A percentile compares a stretch with the other conserved stretches of the same genome.
Conservation (phyloP, 2,329 filamentous ascomycete species). For the Epichloe brachyelytri region DNA sequence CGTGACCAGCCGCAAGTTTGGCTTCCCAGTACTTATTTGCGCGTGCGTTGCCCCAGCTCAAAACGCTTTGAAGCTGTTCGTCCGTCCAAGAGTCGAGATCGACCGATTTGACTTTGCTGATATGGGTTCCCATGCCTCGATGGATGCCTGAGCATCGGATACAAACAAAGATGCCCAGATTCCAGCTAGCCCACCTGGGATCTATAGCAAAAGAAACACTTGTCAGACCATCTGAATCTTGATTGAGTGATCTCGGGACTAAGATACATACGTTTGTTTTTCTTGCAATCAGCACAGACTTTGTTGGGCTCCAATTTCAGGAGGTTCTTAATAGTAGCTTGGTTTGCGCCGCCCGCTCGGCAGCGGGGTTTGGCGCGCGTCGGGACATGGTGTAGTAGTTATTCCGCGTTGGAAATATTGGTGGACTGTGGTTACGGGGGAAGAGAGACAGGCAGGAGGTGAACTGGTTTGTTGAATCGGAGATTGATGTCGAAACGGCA, state of each 20-base stretch:
- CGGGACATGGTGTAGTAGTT: slow-evolving; percentile 52
- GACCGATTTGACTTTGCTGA: slow-evolving; percentile 94
- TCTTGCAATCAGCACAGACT: slow-evolving; percentile 95
- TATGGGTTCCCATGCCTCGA: slow-evolving; percentile 96
- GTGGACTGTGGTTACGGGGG: slow-evolving; percentile 7
- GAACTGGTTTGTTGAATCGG: not conserved
- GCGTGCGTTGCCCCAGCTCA: slow-evolving; percentile 90
- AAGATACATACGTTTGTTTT: slow-evolving; percentile 72
- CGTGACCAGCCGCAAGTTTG: slow-evolving; percentile 80
- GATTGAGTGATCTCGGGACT: not conserved
- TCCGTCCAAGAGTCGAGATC: slow-evolving; percentile 98
- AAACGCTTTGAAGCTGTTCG: slow-evolving; percentile 85
- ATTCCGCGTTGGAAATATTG: not conserved
- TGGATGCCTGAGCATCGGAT: slow-evolving; percentile 98
- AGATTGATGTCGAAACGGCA: not conserved
- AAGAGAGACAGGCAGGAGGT: not conserved
- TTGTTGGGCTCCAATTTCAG: slow-evolving; percentile 94
- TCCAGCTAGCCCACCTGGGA: slow-evolving; percentile 98
- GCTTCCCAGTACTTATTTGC: slow-evolving; percentile 99
- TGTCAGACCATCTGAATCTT: slow-evolving; percentile 1
- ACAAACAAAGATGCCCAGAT: slow-evolving; percentile 91
- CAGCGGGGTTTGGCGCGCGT: slow-evolving; percentile 61
- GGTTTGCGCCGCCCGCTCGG: slow-evolving; percentile 88
- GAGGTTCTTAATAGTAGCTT: slow-evolving; percentile 84
- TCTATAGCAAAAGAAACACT: slow-evolving; percentile 37